Conservation (phyloP, 176 grass and related monocot genomes). For the Luzula sylvatica region DNA sequence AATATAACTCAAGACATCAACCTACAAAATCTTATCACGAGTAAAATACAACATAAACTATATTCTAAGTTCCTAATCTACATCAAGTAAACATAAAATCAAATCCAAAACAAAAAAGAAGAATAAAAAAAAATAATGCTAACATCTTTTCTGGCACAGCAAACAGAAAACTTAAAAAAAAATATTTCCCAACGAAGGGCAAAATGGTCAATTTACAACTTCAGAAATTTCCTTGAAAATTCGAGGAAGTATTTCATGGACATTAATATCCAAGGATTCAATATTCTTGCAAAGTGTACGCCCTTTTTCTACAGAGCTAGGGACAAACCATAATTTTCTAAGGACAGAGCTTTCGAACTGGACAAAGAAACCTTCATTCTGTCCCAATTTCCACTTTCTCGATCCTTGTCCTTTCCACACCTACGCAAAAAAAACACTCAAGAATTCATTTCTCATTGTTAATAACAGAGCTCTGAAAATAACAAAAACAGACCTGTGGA, state of each 20-base stretch:
- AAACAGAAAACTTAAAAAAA: background rate
- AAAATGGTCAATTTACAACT: conserved; percentile 6
- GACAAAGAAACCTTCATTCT: conserved; percentile 93
- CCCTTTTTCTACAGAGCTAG: conserved; percentile 65
- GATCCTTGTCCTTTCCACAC: conserved; percentile 96
- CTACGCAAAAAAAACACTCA: conserved; percentile 22
- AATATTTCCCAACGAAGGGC: background rate
- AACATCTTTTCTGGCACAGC: background rate
- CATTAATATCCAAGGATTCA: conserved; percentile 65
- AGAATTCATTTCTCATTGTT: conserved; percentile 1
- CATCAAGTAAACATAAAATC: background rate
- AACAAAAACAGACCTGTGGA: conserved; percentile 50
- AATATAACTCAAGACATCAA: background rate
- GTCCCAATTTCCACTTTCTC: conserved; percentile 94
- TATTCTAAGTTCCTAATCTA: conserved; percentile 1
- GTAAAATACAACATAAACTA: too few relatives aligned
- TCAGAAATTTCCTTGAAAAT: conserved; percentile 49
- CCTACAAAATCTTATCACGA: conserved; percentile 1
- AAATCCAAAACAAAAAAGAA: too few relatives aligned
- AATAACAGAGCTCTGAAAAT: background rate
- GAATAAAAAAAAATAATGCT: too few relatives aligned
- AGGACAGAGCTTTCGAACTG: conserved; percentile 73
- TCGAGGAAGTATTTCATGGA: conserved; percentile 75
- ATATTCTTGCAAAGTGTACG: conserved; percentile 75
- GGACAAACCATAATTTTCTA: conserved; percentile 83